Base-by-base conservation (phyloP, 2,329 filamentous ascomycete genomes). In the Cytospora chrysosperma region DNA sequence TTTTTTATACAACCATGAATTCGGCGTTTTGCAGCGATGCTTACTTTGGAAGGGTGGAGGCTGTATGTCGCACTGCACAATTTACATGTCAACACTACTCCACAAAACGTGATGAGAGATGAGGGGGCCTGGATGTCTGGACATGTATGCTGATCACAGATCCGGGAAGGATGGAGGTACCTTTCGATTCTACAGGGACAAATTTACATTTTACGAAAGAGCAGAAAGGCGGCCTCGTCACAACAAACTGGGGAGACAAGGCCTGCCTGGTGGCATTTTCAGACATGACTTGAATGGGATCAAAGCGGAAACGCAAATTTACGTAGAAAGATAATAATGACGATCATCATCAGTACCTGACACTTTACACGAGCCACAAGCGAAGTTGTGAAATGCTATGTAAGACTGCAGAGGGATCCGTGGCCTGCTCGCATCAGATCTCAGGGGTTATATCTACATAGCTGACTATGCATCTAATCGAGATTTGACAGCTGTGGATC, bases 261-360 rank as follows among this genome's bases (percentile, higher is more conserved):
- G 24, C 43, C 40, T 34, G 26, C 59, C 50, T 60, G 50, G 28
- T 55, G 47, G 34, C 37, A 34, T 58, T 52, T 65, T 60, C 50
- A 56, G 58, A 61, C 52, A 65, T 55, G 59, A 65, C 32, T 56
- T 54, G 52, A 59, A 47, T 51, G 51, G 52, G 61, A 63, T 59
- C 63, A 63, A 67, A 61, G 37, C 61, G 62, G 63, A 62, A 56
- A 66, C 63, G 66, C 68, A 66, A 63, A 15, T 64, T 68, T 64
- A 70, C 72, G 73, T 76, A 75, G 69, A 65, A 55, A 75, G 71
- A 75, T 56, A 72, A 74, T 74, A 74, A 72, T 76, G 74, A 75
- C 72, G 74, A 75, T 61, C 51, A 51, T 54, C 58, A 52, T 55
- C 47, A 55, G 59, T 55, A 61, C 40, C 54, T 61, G 28, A 74